Evolutionary conservation across 495 filamentous ascomycete genomes (phyloP).

Genomic region (Aspergillus nidulans): DNA sequence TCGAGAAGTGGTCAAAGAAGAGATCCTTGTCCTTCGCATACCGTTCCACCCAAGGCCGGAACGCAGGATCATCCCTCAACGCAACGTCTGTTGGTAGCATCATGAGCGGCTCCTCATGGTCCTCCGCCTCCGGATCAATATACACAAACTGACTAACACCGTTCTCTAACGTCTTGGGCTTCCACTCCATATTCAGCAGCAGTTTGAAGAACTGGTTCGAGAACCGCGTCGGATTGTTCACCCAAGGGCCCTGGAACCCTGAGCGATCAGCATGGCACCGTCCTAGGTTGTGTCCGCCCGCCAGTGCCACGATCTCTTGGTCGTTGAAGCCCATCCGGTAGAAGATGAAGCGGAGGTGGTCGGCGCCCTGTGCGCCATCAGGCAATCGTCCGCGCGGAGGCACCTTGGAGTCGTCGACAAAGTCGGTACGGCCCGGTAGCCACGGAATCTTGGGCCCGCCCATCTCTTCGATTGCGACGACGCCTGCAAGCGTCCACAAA

Average conservation of each 20-base stretch:
- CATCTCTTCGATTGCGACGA: conserved; percentile 55
- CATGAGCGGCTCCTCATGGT: conserved; percentile 48
- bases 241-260: conserved; percentile 60
- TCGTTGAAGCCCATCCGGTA: conserved; percentile 63
- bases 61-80: conserved; percentile 33
- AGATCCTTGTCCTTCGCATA: conserved; percentile 58
- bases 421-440: conserved; percentile 54
- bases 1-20: conserved; percentile 58
- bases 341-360: conserved; percentile 56
- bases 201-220: conserved; percentile 60
- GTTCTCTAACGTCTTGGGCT: conserved; percentile 45
- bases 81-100: conserved; percentile 49
- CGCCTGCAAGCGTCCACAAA: conserved; percentile 58
- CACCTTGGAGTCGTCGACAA: conserved; percentile 52
- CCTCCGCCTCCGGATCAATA: conserved; percentile 45
- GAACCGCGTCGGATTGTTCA: conserved; percentile 61
- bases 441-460: conserved; percentile 53
- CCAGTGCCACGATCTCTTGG: conserved; percentile 58
- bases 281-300: conserved; percentile 58
- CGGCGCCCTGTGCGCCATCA: conserved; percentile 54
- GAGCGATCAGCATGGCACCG: conserved; percentile 57
- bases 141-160: conserved; percentile 56
- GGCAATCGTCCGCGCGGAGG: conserved; percentile 55
- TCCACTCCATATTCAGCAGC: conserved; percentile 52
- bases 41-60: conserved; percentile 49